Evolutionary conservation across 306 rosid species (phyloP).

Genomic region (Styphnolobium japonicum): DNA sequence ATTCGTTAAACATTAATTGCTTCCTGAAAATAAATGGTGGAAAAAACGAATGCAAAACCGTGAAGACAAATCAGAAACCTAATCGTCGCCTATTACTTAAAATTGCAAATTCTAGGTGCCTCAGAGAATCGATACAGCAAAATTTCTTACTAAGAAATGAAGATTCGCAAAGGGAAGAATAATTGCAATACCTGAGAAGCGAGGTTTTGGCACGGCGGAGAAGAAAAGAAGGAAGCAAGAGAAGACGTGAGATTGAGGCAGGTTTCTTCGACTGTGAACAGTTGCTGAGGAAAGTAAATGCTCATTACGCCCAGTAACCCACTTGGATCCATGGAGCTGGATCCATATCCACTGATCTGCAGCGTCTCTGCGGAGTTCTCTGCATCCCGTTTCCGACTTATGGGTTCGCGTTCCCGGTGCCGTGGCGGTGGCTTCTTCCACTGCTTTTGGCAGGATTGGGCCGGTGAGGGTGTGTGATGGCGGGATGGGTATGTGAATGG

Average conservation of each 20-base stretch:
- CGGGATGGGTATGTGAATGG: no score
- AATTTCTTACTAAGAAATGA: not conserved
- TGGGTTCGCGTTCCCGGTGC: not conserved
- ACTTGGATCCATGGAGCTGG: conserved; percentile 12
- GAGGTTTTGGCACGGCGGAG: conserved; percentile 42
- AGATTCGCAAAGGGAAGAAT: not conserved
- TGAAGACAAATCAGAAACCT: conserved; percentile 3
- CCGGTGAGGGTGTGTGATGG: no score
- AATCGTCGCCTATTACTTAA: not conserved
- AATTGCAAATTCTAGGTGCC: not conserved
- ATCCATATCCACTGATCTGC: conserved; percentile 26
- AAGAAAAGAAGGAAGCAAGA: conserved; percentile 61
- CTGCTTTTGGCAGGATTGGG: conserved; percentile 39
- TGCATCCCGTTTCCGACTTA: conserved; percentile 33
- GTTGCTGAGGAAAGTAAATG: conserved; percentile 63
- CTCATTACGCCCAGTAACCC: conserved; percentile 28
- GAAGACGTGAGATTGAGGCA: conserved; percentile 56
- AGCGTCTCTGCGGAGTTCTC: conserved; percentile 13
- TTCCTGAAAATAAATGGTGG: not conserved
- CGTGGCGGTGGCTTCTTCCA: not conserved
- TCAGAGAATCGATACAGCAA: not conserved
- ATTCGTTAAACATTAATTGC: not conserved
- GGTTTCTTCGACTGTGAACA: conserved; percentile 57
- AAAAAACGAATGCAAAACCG: not conserved
- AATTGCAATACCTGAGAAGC: conserved; percentile 51